Base-by-base conservation (phyloP, 805 yeast species). In the Yarrowia hollandica region DNA sequence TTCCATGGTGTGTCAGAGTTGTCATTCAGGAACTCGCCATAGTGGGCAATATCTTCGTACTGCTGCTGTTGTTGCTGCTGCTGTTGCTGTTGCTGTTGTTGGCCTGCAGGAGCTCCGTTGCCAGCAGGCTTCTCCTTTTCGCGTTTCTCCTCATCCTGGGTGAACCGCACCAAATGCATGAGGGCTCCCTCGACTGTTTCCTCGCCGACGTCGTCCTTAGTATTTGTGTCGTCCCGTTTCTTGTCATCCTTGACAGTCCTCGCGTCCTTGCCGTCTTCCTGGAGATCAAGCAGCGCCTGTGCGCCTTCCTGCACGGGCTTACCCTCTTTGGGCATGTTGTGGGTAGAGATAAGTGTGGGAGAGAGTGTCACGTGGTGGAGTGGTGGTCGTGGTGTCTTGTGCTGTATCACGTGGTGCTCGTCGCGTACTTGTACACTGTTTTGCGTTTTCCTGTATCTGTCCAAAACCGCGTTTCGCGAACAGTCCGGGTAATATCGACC, bases 11-110 rank as follows among this genome's bases (percentile, higher is more conserved):
- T 38, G 35, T 55, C 59, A 5, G 30, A 14, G 31, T 76, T 78
- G 38, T 77, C 82, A 12, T 76, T 78, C 48, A 80, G 68, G 62
- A 79, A 77, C 12, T 79, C 80, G 1, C 77, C 71, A 21, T 26
- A 23, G 14, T 58, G 57, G 5, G 39, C 55, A 16, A 33, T 23
- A 8, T 60, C 46, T n/a, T 31, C 28, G 25, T 44, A 33, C 18
- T 31, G 57, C 15, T 33, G 56, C 16, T 56, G 55, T 31, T 44
- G 62, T 21, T 30, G 60, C 30, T 46, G 60, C 42, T 26, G 41
- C 19, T 34, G 44, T 19, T 28, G 61, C 22, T 30, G 55, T 16
- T 37, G 41, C 12, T 37, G 42, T 12, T 37, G 42, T 21, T 39
- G 46, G n/a, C 46, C 21, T 2, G 21, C 46, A 23, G 46, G 31